A percentile compares a stretch with the other conserved stretches of the same genome.
Conservation (phyloP, 306 rosid species). For the Acacia acuminata region DNA sequence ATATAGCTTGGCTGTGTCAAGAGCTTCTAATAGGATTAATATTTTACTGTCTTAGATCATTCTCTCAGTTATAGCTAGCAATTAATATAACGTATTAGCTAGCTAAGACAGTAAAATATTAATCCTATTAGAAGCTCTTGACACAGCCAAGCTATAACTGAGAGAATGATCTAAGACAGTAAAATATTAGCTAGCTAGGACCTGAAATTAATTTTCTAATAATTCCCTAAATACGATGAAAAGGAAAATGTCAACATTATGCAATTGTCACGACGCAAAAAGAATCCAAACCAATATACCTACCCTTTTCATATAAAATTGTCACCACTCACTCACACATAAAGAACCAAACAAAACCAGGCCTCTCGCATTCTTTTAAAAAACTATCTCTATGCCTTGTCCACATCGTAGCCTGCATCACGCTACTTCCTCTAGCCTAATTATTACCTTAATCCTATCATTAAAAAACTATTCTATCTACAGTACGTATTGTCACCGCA, state of each 20-base stretch:
- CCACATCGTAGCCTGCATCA: conserved; percentile 43
- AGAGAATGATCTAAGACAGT: too few species aligned
- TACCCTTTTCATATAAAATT: conserved; percentile 36
- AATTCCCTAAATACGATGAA: conserved; percentile 22
- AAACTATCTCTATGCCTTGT: conserved; percentile 7
- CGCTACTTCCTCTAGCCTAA: neutral
- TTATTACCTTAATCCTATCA: conserved; percentile 13
- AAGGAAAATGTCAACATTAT: conserved; percentile 43
- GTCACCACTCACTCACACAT: conserved; percentile 10
- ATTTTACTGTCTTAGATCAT: conserved; percentile 15
- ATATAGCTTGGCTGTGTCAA: neutral
- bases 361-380: too few species aligned
- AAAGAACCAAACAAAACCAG: neutral
- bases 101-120: conserved; percentile 9
- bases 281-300: conserved; percentile 38
- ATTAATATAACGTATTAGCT: neutral
- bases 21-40: conserved; percentile 36
- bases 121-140: conserved; percentile 36
- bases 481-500: neutral
- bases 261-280: conserved; percentile 43
- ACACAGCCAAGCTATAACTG: neutral
- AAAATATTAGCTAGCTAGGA: too few species aligned
- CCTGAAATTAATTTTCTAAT: neutral
- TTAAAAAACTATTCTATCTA: neutral
- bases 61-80: neutral